Conservation (phyloP, 2,329 filamentous ascomycete species). For the Emmonsiellopsis sp. region DNA sequence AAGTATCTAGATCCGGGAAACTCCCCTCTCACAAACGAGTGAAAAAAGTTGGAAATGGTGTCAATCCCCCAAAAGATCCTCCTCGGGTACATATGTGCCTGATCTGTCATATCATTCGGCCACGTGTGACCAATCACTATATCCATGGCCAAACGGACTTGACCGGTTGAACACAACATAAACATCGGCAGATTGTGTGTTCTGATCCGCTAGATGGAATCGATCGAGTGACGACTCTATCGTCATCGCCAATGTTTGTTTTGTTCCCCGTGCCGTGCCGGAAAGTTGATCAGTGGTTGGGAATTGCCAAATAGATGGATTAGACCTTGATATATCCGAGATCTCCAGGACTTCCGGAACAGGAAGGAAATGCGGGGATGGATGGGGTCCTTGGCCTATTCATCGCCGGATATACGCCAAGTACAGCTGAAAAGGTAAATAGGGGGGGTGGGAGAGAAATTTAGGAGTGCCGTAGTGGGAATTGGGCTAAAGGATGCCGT, state of each 20-base stretch:
- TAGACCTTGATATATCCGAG: neutral
- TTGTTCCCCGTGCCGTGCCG: no score
- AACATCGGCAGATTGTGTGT: no score
- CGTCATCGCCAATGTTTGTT: neutral
- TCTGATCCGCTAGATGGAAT: neutral
- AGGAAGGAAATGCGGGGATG: neutral
- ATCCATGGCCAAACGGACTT: neutral
- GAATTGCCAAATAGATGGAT: no score
- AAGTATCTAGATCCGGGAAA: neutral
- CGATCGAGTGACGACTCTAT: neutral
- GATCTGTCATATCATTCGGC: neutral
- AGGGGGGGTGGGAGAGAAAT: no score
- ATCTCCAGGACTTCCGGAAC: neutral
- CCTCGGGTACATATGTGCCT: neutral
- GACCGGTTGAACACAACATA: neutral
- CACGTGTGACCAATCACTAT: slow-evolving; percentile 1
- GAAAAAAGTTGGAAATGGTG: neutral
- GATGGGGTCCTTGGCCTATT: no score
- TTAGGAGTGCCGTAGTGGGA: no score
- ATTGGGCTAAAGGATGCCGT: no score
- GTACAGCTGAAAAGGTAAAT: no score
- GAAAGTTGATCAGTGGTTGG: no score
- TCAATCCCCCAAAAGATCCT: neutral
- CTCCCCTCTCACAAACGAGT: no score
- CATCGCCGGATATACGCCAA: no score